phyloP scores from a whole-genome alignment of 2,329 filamentous ascomycete genomes.

The Diaporthe capsici region DNA sequence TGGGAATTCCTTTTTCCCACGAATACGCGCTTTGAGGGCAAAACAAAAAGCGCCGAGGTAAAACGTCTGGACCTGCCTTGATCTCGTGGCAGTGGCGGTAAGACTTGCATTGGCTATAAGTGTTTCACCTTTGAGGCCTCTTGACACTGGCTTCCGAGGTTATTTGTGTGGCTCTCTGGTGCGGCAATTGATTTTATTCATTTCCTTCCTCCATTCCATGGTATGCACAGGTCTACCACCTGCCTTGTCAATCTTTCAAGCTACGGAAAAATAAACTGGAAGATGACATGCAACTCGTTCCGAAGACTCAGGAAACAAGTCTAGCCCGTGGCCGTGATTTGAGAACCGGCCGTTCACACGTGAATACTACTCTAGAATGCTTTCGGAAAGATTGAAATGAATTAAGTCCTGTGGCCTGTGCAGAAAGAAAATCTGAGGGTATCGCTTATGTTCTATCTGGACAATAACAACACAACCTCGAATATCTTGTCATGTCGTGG shows the following conservation, averaged over 20 bases:
- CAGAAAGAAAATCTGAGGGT: no score
- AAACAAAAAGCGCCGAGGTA: not conserved
- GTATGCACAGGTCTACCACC: not conserved
- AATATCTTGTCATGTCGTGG: no score
- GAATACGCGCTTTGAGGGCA: not conserved
- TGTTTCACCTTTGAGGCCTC: slow-evolving; percentile 18
- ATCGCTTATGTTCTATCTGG: no score
- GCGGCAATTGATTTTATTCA: no score
- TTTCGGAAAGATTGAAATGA: not conserved
- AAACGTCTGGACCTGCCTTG: not conserved
- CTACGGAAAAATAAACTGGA: not conserved
- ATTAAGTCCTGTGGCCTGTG: no score
- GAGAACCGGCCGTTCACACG: no score
- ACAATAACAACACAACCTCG: no score
- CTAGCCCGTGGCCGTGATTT: not conserved
- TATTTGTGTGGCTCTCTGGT: not conserved
- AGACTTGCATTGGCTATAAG: not conserved
- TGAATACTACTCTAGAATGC: not conserved
- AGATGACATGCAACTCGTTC: not conserved
- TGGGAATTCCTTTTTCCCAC: slow-evolving; percentile 10
- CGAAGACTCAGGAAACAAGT: not conserved
- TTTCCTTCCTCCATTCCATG: not conserved
- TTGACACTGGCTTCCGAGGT: not conserved
- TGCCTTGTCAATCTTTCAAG: not conserved
- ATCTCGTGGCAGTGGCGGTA: not conserved